A percentile compares a stretch with the other conserved stretches of the same genome.
Evolutionary conservation across 495 filamentous ascomycete genomes (phyloP).

Genomic region (Annulohypoxylon nitens): DNA sequence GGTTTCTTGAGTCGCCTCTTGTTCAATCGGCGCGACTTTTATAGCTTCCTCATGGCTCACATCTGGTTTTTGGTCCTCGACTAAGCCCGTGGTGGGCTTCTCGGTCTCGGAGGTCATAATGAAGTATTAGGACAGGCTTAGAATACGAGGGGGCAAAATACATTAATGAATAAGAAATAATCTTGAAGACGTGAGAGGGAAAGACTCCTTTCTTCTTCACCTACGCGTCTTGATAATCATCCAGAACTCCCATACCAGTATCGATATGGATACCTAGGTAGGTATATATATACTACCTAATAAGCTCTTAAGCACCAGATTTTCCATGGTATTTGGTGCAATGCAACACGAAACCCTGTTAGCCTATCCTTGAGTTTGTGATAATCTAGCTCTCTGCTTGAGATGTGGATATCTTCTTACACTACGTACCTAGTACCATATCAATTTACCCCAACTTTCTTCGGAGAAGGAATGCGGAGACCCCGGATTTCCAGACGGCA

Average conservation of each 20-base stretch:
- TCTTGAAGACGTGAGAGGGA: not conserved
- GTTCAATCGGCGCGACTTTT: constrained; percentile 50
- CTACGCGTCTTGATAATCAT: not conserved
- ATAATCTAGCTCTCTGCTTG: not conserved
- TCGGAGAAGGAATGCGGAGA: constrained; percentile 24
- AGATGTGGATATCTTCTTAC: constrained; percentile 16
- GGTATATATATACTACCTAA: not conserved
- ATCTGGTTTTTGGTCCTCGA: constrained; percentile 23
- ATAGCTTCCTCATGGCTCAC: constrained; percentile 19
- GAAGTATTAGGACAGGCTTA: not conserved
- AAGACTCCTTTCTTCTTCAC: not conserved
- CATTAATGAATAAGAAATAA: not conserved
- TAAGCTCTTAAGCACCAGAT: not conserved
- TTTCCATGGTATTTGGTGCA: not conserved
- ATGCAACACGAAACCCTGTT: not conserved
- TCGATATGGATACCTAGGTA: not conserved
- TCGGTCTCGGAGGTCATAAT: constrained; percentile 31
- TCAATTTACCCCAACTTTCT: constrained; percentile 24
- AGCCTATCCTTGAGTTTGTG: constrained; percentile 1
- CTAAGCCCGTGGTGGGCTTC: constrained; percentile 20
- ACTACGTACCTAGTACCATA: not conserved
- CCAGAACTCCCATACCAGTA: not conserved
- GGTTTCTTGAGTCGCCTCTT: constrained; percentile 48
- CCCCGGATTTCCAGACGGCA: constrained; percentile 35
- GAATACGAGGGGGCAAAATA: not conserved